These are phyloP conservation scores for Multifurca ochricompacta DNA, from an alignment of 768 basidiomycete genomes.

Conservation along the genomic window DNA sequence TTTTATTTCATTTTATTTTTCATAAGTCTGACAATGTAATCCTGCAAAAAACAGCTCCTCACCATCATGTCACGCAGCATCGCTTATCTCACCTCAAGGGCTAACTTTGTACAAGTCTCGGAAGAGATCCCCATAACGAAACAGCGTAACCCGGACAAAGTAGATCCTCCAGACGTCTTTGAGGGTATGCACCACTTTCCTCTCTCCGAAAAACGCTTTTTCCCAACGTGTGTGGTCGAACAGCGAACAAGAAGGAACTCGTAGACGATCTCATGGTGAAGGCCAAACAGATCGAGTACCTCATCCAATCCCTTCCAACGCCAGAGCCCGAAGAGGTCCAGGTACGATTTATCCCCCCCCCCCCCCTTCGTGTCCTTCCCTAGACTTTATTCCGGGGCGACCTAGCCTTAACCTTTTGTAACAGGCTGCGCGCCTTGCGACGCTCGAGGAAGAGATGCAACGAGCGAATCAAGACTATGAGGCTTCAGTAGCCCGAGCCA, in stretches of 20 bases:
- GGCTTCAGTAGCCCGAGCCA: conserved; percentile 64
- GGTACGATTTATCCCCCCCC: conserved; percentile 31
- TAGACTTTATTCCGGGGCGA: background rate
- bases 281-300: conserved; percentile 81
- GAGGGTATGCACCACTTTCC: conserved; percentile 57
- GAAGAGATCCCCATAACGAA: conserved; percentile 80
- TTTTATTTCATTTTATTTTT: too few relatives aligned
- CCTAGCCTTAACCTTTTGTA: background rate
- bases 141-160: conserved; percentile 61
- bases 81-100: conserved; percentile 66
- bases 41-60: conserved; percentile 54
- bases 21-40: too few relatives aligned
- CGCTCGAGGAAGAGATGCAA: conserved; percentile 63
- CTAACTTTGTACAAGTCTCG: conserved; percentile 74
- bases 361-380: background rate
- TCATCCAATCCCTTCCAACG: conserved; percentile 72
- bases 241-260: conserved; percentile 80
- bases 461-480: conserved; percentile 70
- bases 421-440: conserved; percentile 59
- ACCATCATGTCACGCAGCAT: conserved; percentile 83
- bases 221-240: background rate
- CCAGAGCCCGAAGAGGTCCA: conserved; percentile 74
- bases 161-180: conserved; percentile 64
- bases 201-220: too few relatives aligned
- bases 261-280: conserved; percentile 77